Conservation (phyloP, 805 yeast species). For the Starmerella tilneyi region DNA sequence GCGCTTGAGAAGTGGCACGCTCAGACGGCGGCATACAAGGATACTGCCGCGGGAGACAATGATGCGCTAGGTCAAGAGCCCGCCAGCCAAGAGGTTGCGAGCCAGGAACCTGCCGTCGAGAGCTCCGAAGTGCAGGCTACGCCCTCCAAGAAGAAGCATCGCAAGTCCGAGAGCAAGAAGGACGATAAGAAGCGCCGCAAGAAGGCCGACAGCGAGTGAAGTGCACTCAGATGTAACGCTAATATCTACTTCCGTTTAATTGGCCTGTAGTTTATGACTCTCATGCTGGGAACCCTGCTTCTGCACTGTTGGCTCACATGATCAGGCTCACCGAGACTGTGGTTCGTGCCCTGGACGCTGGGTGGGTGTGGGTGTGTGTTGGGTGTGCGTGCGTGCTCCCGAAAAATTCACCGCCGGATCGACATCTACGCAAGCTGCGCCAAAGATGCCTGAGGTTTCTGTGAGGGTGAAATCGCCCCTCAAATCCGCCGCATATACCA, state of each 20-base stretch:
- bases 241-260: too few relatives aligned
- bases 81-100: not conserved
- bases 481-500: slow-evolving; percentile 22
- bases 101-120: not conserved
- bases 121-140: not conserved
- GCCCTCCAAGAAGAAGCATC: slow-evolving; percentile 25
- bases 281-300: too few relatives aligned
- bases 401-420: slow-evolving; percentile 2
- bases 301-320: not conserved
- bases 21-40: slow-evolving; percentile 40
- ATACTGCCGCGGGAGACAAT: not conserved
- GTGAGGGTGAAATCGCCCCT: slow-evolving; percentile 25
- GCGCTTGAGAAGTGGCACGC: slow-evolving; percentile 39
- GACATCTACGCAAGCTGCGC: not conserved
- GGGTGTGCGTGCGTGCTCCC: not conserved
- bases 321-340: not conserved
- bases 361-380: not conserved
- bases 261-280: too few relatives aligned
- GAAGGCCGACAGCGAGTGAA: not conserved
- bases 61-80: slow-evolving; percentile 2
- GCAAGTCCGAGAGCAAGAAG: slow-evolving; percentile 27
- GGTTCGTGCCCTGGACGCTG: not conserved
- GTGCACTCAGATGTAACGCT: too few relatives aligned
- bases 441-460: slow-evolving; percentile 4
- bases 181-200: slow-evolving; percentile 41